These are phyloP conservation scores for Heliamphora pulchella DNA, from an alignment of 179 eudicot genomes.

Conservation along the genomic window DNA sequence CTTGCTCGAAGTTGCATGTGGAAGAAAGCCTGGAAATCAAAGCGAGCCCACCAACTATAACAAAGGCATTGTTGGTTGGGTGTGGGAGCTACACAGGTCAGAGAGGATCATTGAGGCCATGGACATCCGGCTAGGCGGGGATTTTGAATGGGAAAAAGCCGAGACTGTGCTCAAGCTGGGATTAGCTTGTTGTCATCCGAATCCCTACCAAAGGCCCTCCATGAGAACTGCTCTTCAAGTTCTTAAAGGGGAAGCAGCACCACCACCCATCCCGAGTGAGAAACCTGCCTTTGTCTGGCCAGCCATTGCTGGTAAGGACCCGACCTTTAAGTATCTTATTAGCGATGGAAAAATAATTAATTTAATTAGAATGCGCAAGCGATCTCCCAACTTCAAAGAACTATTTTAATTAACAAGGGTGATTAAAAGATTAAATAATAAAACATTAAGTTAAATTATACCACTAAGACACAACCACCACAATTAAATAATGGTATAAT, in stretches of 20 bases:
- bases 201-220: conserved; percentile 30
- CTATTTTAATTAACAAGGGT: too few relatives aligned
- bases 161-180: conserved; percentile 13
- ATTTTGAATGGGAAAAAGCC: conserved; percentile 33
- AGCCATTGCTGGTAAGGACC: conserved; percentile 10
- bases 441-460: too few relatives aligned
- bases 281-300: conserved; percentile 35
- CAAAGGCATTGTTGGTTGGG: conserved; percentile 37
- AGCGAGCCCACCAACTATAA: conserved; percentile 21
- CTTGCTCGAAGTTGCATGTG: conserved; percentile 49
- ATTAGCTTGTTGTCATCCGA: conserved; percentile 29
- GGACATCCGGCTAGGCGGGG: conserved; percentile 28
- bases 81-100: conserved; percentile 39
- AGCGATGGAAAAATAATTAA: too few relatives aligned
- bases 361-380: too few relatives aligned
- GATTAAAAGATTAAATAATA: too few relatives aligned
- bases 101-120: conserved; percentile 37
- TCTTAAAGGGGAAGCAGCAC: conserved; percentile 25
- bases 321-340: too few relatives aligned
- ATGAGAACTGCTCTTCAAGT: conserved; percentile 27
- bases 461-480: too few relatives aligned
- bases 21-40: conserved; percentile 41
- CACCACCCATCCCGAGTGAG: conserved; percentile 23
- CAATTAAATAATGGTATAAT: too few relatives aligned
- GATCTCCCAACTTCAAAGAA: too few relatives aligned